Evolutionary conservation across 208 protist species (phyloP).

Genomic region (Acanthamoeba sp.): DNA sequence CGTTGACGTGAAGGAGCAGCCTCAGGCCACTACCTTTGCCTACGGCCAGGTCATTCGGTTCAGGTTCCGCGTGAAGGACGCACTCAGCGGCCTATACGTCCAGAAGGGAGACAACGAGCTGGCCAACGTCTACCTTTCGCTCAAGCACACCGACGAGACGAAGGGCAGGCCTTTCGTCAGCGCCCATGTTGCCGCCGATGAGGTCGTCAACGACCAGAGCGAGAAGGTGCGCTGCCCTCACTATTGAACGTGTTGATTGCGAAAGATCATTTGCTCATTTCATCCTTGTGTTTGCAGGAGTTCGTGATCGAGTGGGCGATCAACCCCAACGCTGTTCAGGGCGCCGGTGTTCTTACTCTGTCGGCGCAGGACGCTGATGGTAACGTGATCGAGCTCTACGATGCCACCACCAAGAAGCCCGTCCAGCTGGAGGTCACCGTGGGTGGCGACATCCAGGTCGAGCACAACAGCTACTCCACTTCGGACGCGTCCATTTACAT

Average conservation of each 20-base stretch:
- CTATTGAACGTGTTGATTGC: not conserved
- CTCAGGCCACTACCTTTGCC: not conserved
- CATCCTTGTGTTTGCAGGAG: not conserved
- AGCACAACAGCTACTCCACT: conserved; percentile 46
- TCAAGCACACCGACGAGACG: conserved; percentile 55
- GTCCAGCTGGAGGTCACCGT: conserved; percentile 30
- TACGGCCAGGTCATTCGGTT: conserved; percentile 67
- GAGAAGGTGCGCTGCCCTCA: not conserved
- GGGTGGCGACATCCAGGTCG: conserved; percentile 72
- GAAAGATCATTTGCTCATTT: not conserved
- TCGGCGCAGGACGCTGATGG: conserved; percentile 59
- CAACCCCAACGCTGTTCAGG: conserved; percentile 75
- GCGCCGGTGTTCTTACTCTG: conserved; percentile 7
- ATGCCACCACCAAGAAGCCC: conserved; percentile 18
- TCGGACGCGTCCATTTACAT: not conserved
- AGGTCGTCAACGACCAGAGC: not conserved
- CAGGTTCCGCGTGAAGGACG: conserved; percentile 69
- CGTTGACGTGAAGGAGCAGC: conserved; percentile 9
- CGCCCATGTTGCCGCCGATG: conserved; percentile 5
- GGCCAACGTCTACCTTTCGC: conserved; percentile 60
- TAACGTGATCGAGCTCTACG: not conserved
- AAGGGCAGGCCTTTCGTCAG: conserved; percentile 30
- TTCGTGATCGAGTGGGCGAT: conserved; percentile 67
- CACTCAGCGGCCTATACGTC: conserved; percentile 1
- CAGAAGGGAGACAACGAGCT: conserved; percentile 7